A percentile compares a stretch with the other conserved stretches of the same genome.
phyloP scores from a whole-genome alignment of 2,329 filamentous ascomycete species.

The Diplodia corticola region DNA sequence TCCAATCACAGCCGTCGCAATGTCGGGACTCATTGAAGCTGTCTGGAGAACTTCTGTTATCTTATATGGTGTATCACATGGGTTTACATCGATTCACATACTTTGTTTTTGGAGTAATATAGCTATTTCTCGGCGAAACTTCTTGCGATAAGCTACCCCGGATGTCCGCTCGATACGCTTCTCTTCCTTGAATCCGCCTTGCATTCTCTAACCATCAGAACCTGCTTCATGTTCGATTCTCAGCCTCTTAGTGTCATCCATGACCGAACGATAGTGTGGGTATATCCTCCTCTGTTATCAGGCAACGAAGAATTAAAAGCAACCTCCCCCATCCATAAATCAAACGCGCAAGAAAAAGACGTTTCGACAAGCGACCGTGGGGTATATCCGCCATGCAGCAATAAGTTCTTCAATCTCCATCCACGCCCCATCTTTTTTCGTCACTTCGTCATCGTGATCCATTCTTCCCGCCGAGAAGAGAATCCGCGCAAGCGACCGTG shows the following conservation, averaged over 20 bases:
- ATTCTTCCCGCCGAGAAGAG: not conserved
- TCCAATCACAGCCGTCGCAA: too few relatives aligned
- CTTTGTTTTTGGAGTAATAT: not conserved
- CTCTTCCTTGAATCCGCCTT: not conserved
- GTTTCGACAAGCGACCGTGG: not conserved
- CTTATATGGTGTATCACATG: not conserved
- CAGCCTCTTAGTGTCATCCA: not conserved
- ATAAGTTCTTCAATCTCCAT: not conserved
- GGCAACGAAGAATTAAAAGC: not conserved
- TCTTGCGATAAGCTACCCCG: not conserved
- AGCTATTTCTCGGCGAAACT: not conserved
- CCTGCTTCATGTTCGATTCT: not conserved
- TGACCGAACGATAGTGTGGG: slow-evolving; percentile 4
- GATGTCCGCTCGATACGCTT: not conserved
- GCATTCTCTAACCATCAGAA: not conserved
- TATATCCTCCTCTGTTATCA: slow-evolving; percentile 1
- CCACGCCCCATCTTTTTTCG: not conserved
- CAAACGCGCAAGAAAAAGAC: not conserved
- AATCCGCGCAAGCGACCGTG: not conserved
- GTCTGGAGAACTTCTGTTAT: not conserved
- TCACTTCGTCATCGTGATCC: not conserved
- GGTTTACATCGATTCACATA: not conserved
- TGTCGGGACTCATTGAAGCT: not conserved
- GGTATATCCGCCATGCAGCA: slow-evolving; percentile 1
- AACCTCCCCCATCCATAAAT: not conserved